Base-by-base conservation (phyloP, 345 rosid genomes). In the Stellera chamaejasme region DNA sequence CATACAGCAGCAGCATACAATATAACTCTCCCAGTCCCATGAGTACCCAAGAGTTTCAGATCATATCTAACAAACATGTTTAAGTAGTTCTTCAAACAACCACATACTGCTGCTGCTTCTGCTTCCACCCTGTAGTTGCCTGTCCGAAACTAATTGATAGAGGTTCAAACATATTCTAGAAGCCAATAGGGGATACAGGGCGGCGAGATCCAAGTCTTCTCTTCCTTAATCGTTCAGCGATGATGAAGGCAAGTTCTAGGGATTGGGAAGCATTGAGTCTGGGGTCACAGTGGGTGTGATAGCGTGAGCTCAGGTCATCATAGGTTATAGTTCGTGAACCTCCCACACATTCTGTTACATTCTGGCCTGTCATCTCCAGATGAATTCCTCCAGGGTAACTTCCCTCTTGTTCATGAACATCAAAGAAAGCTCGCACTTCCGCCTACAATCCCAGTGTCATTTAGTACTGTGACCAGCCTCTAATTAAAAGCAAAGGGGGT, bases 401-500 rank as follows among this genome's bases (percentile, higher is more conserved):
- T 66, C 77, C 74, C 62, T 73, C 74, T 69, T 66, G 69, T 32
- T 73, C 77, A 43, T 73, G 77, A 51, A 73, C 77, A 8, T 73
- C 77, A 50, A 73, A 73, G 59, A 73, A 73, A 1, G 77, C 74
- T 47, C 68, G 58, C 52, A 73, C 60, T 59, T 73, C 77, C 1
- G 71, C 77, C 77, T 69, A 55, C 27, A 43, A 67, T 43, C 54
- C 7, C 2, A 32, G 5, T 4, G 39, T 3, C 39, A 32, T 32
- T 19, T 19, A 32, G 9, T 32, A 32, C 7, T 4, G 39, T 5
- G 7, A 32, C 39, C 39, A 32, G 39, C 5, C 39, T 4, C 9
- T 8, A 32, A 5, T 2, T 8, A 32, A 32, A 8, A 32, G 39
- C 9, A 32, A 32, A 8, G 39, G 9, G 39, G 39, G 3, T 32